Percentiles rank a stretch among this genome's conserved stretches.
phyloP scores from a whole-genome alignment of 2,329 filamentous ascomycete species.

The Fusarium sp. region DNA sequence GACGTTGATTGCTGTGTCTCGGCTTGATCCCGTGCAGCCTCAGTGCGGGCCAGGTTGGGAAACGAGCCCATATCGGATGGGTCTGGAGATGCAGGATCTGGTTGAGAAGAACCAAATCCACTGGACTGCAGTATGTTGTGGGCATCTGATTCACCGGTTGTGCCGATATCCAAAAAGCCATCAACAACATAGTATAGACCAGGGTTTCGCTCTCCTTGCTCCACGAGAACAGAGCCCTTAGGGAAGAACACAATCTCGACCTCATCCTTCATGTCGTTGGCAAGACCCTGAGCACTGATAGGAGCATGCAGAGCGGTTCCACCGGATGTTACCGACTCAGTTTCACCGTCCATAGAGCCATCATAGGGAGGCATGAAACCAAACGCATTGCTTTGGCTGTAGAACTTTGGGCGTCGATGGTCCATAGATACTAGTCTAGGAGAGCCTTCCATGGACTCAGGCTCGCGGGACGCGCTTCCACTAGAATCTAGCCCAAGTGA shows the following conservation, averaged over 20 bases:
- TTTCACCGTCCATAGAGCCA: slow-evolving; percentile 78
- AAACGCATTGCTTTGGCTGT: slow-evolving; percentile 79
- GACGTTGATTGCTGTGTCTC: slow-evolving; percentile 59
- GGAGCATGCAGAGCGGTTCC: slow-evolving; percentile 70
- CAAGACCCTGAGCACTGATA: slow-evolving; percentile 73
- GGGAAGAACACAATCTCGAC: slow-evolving; percentile 98
- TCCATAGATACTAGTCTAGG: slow-evolving; percentile 88
- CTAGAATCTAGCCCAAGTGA: slow-evolving; percentile 83
- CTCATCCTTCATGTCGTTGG: slow-evolving; percentile 87
- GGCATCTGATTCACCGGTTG: slow-evolving; percentile 62
- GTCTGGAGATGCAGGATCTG: slow-evolving; percentile 32
- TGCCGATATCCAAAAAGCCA: slow-evolving; percentile 93
- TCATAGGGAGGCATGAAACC: slow-evolving; percentile 91
- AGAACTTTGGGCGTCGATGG: slow-evolving; percentile 80
- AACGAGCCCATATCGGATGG: slow-evolving; percentile 44
- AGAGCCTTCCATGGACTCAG: slow-evolving; percentile 84
- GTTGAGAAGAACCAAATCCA: slow-evolving; percentile 37
- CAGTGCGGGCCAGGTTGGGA: slow-evolving; percentile 41
- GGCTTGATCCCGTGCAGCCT: slow-evolving; percentile 44
- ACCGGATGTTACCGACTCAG: slow-evolving; percentile 83
- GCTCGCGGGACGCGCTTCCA: slow-evolving; percentile 72
- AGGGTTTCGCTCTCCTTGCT: slow-evolving; percentile 96
- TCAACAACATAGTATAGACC: slow-evolving; percentile 98
- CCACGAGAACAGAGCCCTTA: slow-evolving; percentile 91
- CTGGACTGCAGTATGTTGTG: slow-evolving; percentile 50